Conservation (phyloP, 1,284 basidiomycete genomes). For the Coniferiporia weirii region DNA sequence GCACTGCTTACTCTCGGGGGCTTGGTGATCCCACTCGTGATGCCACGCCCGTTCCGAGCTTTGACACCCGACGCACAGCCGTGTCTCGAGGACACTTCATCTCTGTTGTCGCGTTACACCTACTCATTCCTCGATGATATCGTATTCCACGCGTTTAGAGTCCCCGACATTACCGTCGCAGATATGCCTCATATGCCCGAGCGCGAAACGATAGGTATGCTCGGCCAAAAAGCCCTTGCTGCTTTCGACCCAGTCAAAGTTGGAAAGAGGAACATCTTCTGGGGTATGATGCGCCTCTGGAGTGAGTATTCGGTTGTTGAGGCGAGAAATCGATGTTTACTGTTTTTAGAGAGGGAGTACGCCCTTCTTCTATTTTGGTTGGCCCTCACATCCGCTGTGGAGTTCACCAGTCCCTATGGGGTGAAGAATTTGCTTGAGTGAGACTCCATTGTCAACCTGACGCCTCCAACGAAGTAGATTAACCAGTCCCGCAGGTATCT, state of each 20-base stretch:
- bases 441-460: no score
- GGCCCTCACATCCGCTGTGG: no score
- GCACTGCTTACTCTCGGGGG: conserved; percentile 37
- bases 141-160: conserved; percentile 16
- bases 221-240: background rate
- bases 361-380: no score
- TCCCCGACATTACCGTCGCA: conserved; percentile 13
- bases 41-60: conserved; percentile 43
- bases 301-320: no score
- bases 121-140: conserved; percentile 12
- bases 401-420: no score
- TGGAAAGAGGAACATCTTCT: conserved; percentile 13
- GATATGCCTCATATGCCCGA: conserved; percentile 15
- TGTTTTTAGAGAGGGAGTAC: no score
- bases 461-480: no score
- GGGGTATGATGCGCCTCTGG: no score
- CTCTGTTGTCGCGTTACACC: conserved; percentile 11
- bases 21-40: conserved; percentile 39
- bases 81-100: conserved; percentile 2
- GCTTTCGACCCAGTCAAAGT: conserved; percentile 9
- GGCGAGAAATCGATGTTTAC: no score
- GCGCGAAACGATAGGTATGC: background rate
- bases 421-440: no score
- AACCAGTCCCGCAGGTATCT: no score
- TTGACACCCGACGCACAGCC: conserved; percentile 31